These are phyloP conservation scores for Chrysanthemum lavandulifolium DNA, from an alignment of 129 eudicot genomes.

Conservation along the genomic window DNA sequence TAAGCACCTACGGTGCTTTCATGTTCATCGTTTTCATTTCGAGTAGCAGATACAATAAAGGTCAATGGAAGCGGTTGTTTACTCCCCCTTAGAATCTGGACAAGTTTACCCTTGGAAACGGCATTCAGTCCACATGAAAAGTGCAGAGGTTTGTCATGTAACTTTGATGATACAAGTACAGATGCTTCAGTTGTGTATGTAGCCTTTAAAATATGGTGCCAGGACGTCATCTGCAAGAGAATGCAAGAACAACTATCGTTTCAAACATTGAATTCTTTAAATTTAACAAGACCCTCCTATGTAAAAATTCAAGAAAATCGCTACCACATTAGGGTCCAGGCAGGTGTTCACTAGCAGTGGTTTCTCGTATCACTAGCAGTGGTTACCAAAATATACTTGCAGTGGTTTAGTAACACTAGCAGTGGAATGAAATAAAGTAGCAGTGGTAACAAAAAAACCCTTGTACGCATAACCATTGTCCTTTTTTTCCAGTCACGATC, in stretches of 20 bases:
- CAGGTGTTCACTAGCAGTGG: no score
- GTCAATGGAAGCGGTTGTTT: constrained; percentile 25
- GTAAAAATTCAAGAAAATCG: no score
- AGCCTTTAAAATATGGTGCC: constrained; percentile 37
- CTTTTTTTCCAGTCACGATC: no score
- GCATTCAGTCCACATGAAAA: constrained; percentile 36
- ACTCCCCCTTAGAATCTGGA: constrained; percentile 15
- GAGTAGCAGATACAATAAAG: constrained; percentile 39
- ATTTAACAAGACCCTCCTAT: background rate
- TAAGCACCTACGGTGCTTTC: constrained; percentile 35
- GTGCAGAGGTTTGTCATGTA: constrained; percentile 39
- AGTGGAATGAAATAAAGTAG: no score
- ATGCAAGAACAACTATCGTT: background rate
- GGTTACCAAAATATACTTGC: no score
- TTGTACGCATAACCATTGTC: no score
- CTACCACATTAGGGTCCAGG: no score
- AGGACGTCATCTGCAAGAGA: constrained; percentile 30
- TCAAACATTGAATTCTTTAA: background rate
- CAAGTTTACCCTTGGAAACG: constrained; percentile 13
- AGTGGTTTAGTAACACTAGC: no score
- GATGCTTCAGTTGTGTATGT: constrained; percentile 30
- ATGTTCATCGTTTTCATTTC: constrained; percentile 42
- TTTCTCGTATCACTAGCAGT: no score
- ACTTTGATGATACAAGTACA: constrained; percentile 27
- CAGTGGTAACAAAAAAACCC: no score